Evolutionary conservation across 2,329 filamentous ascomycete species (phyloP), one percentile per base, ranked within the genome.

Genomic region (Byssoonygena ceratinophila): DNA sequence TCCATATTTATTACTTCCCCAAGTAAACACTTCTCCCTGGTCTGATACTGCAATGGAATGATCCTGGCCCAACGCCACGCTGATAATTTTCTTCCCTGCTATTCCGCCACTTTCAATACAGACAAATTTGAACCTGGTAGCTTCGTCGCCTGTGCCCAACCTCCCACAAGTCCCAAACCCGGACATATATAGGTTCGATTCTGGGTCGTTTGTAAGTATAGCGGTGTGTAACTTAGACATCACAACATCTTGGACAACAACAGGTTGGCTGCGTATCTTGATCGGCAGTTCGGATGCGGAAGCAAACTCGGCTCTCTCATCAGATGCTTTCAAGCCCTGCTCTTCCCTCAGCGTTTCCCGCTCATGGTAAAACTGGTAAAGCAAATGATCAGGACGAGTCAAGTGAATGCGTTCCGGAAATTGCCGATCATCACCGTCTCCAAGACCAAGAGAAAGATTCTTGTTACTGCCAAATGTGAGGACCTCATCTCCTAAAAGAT

Each of bases 391-490:
- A 0, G 92, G 88, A 14, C 91, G 81, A 52, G 81, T 79, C 31
- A 97, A 68, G 29, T 76, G 73, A 9, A 96, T 81, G 8, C 88
- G 84, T 66, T 97, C 92, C 0, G 92, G 92, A 61, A 85, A 94
- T 58, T 97, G 90, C 2, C 92, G 82, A 64, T 98, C 91, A 65
- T 96, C 89, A 62, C 94, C 85, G 64, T 98, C 90, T n/a, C 90
- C 90, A 55, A 97, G 84, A 1, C 92, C 92, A 20, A 98, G 78
- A 0, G 87, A 92, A 8, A 94, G 71, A 60, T 98, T 98, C 64
- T 92, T 94, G 70, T 96, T 98, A 69, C 90, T 97, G 46, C 92
- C 92, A 68, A 97, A 96, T 0, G 88, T 84, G 62, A 88, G 97
- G 0, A 96, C 73, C 64, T 98, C 92, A 61, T 95, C 87, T 7